Evolutionary conservation across 2,329 filamentous ascomycete genomes (phyloP).

Genomic region (Diaporthe humulicola): DNA sequence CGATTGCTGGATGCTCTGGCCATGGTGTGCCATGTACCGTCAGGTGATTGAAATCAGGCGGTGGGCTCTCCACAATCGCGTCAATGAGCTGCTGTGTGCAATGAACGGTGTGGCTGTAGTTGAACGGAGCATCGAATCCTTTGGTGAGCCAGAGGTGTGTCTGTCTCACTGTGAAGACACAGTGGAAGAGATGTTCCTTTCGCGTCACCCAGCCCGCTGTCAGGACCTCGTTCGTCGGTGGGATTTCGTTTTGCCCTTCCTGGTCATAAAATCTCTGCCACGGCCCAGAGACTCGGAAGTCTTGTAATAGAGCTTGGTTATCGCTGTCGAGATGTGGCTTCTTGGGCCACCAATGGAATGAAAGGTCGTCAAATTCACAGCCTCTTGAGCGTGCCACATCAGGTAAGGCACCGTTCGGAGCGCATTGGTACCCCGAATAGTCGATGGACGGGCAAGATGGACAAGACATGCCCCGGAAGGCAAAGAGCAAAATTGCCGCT

Average conservation of each 20-base stretch:
- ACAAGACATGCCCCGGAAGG: neutral
- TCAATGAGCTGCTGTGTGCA: neutral
- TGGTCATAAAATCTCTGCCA: slow-evolving; percentile 3
- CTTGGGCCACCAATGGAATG: neutral
- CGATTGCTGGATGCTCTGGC: neutral
- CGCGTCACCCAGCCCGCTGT: neutral
- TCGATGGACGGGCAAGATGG: neutral
- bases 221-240: neutral
- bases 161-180: neutral
- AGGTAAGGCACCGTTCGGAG: neutral
- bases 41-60: neutral
- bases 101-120: neutral
- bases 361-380: neutral
- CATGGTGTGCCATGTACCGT: neutral
- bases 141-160: slow-evolving; percentile 8
- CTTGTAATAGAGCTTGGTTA: neutral
- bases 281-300: neutral
- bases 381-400: neutral
- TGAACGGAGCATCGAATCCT: neutral
- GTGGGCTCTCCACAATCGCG: neutral
- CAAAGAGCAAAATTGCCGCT: neutral
- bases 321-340: neutral
- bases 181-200: neutral
- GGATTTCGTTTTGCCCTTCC: neutral
- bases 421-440: neutral